Conservation (phyloP, 2,329 filamentous ascomycete genomes). For the Colletotrichum sansevieriae region DNA sequence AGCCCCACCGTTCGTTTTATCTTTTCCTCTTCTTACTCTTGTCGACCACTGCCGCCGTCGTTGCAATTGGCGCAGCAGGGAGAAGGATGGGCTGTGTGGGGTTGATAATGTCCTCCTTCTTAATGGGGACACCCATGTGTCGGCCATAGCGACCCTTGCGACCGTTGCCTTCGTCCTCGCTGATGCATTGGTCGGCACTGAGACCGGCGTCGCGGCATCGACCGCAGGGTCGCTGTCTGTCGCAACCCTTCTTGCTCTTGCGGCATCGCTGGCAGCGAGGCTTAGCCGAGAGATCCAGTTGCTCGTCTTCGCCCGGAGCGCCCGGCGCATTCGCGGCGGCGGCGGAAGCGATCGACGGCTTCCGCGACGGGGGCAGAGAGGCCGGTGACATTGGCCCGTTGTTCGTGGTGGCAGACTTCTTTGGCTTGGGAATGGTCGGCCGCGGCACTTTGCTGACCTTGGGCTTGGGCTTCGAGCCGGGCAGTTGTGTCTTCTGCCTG, state of each 20-base stretch:
- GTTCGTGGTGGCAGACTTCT: constrained; percentile 55
- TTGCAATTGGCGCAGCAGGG: constrained; percentile 59
- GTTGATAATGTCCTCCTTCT: constrained; percentile 65
- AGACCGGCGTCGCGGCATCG: constrained; percentile 97
- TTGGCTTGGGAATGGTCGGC: constrained; percentile 58
- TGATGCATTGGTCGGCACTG: constrained; percentile 92
- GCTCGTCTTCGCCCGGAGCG: constrained; percentile 83
- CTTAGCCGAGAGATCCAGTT: constrained; percentile 94
- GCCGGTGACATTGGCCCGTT: constrained; percentile 70
- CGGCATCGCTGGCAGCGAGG: constrained; percentile 97
- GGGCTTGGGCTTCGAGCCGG: constrained; percentile 57
- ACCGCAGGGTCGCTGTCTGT: constrained; percentile 94
- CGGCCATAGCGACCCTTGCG: constrained; percentile 91
- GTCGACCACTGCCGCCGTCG: constrained; percentile 55
- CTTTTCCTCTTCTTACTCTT: constrained; percentile 75
- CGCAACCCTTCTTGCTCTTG: constrained; percentile 99
- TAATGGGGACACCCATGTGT: constrained; percentile 77
- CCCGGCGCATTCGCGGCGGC: constrained; percentile 56
- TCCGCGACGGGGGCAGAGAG: constrained; percentile 80
- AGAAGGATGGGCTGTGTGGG: constrained; percentile 55
- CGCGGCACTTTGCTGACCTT: constrained; percentile 59
- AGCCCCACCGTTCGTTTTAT: constrained; percentile 49
- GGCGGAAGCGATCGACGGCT: constrained; percentile 77
- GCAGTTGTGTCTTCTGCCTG: constrained; percentile 56
- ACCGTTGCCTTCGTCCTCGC: constrained; percentile 97